Base-by-base conservation (phyloP, 805 yeast genomes). In the Candida railenensis region DNA sequence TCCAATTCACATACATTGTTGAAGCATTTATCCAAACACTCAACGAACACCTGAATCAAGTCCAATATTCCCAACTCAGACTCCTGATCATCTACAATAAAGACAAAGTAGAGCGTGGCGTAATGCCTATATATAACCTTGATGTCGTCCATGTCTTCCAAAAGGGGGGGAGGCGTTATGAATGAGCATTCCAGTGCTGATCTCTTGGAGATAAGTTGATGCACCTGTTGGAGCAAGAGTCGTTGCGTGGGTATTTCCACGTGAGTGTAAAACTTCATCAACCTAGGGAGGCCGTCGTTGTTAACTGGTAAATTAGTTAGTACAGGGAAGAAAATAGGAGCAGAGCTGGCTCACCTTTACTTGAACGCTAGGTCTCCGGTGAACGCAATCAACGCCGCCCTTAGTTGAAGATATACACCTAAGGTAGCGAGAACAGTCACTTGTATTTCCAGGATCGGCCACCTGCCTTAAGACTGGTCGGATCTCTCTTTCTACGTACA, bases 71-170 rank as follows among this genome's bases (percentile, higher is more conserved):
- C 98, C 36, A 94, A 74, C 65, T 94, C 98, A 22, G 91, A 82
- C 65, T 94, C 99, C 62, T 91, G 97, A 51, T 87, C 94, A 66
- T 94, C 99, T 11, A 92, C 98, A 36, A 94, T 83, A 60, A 94
- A 90, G 22, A 95, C 96, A 70, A 94, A 94, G 65, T 88, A 92
- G n/a, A 94, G 71, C 1, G 98, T 91, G 11, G 98, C 98, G 59
- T 91, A 94, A 59, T 89, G 95, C 50, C 97, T 77, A 67, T 92
- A 94, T 30, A 94, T 92, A 42, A 94, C 96, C 51, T 89, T 84
- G 53, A 92, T 86, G 51, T 83, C 89, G 9, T 84, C 89, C 46
- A 80, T 63, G 47, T 82, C 83, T 57, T 81, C 80, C 32, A 89
- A 66, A 44, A 87, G 70, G 7, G 95, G 87, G 0, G 98, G 98